phyloP scores from a whole-genome alignment of 176 grass and related monocot species.

The Carex kokanica region DNA sequence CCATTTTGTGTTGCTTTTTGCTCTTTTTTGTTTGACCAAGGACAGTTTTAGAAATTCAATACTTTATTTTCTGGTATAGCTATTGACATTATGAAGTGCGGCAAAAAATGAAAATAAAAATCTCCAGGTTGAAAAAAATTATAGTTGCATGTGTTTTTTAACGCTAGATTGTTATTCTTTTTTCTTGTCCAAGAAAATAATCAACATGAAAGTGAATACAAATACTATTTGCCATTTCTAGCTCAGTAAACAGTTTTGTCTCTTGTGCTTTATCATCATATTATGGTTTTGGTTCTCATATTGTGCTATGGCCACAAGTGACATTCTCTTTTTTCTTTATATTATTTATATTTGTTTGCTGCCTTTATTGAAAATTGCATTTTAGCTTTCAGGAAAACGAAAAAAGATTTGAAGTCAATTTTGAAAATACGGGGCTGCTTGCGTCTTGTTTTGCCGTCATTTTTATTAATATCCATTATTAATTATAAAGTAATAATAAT shows the following conservation, averaged over 20 bases:
- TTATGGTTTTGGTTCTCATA: not conserved
- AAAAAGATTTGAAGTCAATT: not conserved
- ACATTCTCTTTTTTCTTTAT: not conserved
- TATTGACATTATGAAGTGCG: not conserved
- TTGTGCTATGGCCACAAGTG: not conserved
- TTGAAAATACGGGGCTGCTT: not conserved
- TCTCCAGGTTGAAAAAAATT: not conserved
- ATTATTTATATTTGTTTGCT: not conserved
- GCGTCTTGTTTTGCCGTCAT: not conserved
- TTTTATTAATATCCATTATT: no score
- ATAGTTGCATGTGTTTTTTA: not conserved
- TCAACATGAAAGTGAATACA: not conserved
- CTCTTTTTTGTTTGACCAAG: not conserved
- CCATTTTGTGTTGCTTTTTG: not conserved
- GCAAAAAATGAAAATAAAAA: not conserved
- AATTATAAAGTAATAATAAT: no score
- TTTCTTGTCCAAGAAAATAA: not conserved
- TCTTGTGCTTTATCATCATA: not conserved
- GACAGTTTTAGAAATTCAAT: not conserved
- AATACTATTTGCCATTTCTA: not conserved
- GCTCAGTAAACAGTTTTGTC: not conserved
- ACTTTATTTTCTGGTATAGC: not conserved
- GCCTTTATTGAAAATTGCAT: conserved; percentile 4
- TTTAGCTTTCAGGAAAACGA: not conserved
- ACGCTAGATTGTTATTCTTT: not conserved